These are phyloP conservation scores for Pterocarpus macrocarpus DNA, from an alignment of 306 rosid species.

Conservation along the genomic window DNA sequence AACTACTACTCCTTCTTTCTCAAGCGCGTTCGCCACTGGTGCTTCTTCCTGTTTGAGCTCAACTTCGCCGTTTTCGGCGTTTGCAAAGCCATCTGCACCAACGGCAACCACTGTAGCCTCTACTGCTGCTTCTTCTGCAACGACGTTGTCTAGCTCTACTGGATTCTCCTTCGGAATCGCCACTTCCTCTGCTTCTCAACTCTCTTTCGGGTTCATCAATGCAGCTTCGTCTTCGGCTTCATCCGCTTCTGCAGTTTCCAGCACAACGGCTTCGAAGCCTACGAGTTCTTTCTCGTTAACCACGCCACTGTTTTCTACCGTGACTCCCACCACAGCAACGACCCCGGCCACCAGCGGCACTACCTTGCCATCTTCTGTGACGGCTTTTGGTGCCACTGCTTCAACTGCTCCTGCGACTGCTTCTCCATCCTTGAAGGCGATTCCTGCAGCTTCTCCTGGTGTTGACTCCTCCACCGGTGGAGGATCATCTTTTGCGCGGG, in stretches of 20 bases:
- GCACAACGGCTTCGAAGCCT: constrained; percentile 1
- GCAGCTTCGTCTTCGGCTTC: constrained; percentile 49
- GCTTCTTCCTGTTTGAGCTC: constrained; percentile 50
- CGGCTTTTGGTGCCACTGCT: constrained; percentile 51
- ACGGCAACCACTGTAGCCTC: constrained; percentile 36
- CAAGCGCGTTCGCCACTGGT: constrained; percentile 47
- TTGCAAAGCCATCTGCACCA: constrained; percentile 53
- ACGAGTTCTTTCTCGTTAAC: constrained; percentile 58
- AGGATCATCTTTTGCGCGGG: constrained; percentile 56
- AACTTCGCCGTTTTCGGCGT: constrained; percentile 49
- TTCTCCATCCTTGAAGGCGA: constrained; percentile 11
- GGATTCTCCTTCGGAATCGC: constrained; percentile 62
- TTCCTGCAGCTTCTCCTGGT: constrained; percentile 48
- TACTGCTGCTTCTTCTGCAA: constrained; percentile 43
- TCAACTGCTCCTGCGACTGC: constrained; percentile 53
- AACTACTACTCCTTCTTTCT: constrained; percentile 52
- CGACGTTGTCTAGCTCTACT: constrained; percentile 53
- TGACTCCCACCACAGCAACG: constrained; percentile 64
- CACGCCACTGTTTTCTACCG: constrained; percentile 62
- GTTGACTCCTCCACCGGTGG: constrained; percentile 48
- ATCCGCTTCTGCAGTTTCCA: constrained; percentile 43
- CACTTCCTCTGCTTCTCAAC: constrained; percentile 61
- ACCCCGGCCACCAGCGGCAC: constrained; percentile 48
- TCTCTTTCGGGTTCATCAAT: constrained; percentile 58
- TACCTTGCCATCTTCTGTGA: constrained; percentile 53